Conservation (phyloP, 2,329 filamentous ascomycete species). For the Sclerotinia spermophila region DNA sequence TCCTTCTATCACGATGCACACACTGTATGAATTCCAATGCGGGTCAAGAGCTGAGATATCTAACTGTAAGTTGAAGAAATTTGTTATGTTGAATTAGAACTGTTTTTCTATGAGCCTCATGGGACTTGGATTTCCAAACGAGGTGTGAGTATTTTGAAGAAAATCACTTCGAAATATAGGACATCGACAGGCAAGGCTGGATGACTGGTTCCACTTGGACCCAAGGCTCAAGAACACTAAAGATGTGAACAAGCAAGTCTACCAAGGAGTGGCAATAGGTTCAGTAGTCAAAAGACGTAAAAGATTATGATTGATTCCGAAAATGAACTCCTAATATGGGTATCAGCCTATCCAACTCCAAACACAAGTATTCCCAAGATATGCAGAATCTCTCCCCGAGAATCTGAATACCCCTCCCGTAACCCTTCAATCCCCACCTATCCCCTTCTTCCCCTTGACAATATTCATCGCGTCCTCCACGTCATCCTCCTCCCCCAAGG, state of each 20-base stretch:
- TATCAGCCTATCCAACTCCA: slow-evolving; percentile 10
- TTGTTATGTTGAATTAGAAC: background rate
- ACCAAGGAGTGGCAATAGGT: background rate
- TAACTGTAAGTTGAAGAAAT: background rate
- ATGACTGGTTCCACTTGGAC: background rate
- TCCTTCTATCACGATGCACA: background rate
- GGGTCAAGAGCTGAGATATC: background rate
- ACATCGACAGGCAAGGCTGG: background rate
- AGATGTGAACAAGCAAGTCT: background rate
- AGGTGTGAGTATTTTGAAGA: background rate
- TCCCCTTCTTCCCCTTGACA: slow-evolving; percentile 24
- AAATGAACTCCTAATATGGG: slow-evolving; percentile 11
- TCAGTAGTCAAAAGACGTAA: background rate
- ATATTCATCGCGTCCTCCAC: slow-evolving; percentile 42
- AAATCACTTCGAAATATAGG: background rate
- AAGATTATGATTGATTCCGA: background rate
- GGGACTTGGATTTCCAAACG: background rate
- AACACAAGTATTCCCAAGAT: background rate
- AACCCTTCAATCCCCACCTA: slow-evolving; percentile 22
- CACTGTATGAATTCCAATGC: background rate
- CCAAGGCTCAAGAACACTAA: background rate
- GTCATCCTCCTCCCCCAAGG: slow-evolving; percentile 51
- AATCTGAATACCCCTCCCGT: background rate
- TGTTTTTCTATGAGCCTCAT: background rate
- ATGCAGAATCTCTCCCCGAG: too few relatives aligned